Evolutionary conservation across 1,284 basidiomycete species (phyloP).

Genomic region (Ganoderma lingzhi): DNA sequence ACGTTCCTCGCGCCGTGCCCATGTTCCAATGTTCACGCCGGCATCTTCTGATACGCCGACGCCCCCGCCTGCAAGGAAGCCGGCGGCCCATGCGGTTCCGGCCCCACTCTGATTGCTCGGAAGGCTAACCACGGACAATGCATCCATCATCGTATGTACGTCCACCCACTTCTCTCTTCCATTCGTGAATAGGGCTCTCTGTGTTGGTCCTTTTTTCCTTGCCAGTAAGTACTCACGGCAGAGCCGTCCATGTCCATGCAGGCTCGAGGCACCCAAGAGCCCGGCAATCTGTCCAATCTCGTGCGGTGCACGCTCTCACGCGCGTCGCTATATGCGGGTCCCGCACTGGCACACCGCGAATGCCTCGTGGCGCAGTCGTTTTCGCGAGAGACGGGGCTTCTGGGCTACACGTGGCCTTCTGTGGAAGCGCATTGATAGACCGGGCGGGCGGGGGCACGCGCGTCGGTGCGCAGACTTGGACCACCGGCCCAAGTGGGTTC

Average conservation of each 20-base stretch:
- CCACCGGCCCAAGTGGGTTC: background rate
- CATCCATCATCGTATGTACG: background rate
- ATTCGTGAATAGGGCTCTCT: background rate
- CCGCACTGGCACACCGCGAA: background rate
- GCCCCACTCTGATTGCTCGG: background rate
- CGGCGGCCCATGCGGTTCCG: background rate
- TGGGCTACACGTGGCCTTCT: constrained; percentile 4
- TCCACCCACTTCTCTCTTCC: background rate
- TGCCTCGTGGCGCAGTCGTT: constrained; percentile 3
- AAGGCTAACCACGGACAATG: background rate
- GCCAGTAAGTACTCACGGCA: background rate
- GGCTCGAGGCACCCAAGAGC: background rate
- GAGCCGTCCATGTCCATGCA: background rate
- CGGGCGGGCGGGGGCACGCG: background rate
- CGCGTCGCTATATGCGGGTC: background rate
- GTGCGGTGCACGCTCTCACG: background rate
- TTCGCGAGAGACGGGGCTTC: background rate
- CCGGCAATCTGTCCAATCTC: background rate
- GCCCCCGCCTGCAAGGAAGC: background rate
- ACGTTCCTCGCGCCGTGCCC: background rate
- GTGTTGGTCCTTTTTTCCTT: background rate
- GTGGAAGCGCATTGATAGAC: background rate
- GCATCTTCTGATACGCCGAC: constrained; percentile 6
- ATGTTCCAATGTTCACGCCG: background rate
- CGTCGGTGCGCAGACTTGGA: background rate